A percentile compares a stretch with the other conserved stretches of the same genome.
Evolutionary conservation across 2,329 filamentous ascomycete species (phyloP).

Genomic region (Alternaria brassicae): DNA sequence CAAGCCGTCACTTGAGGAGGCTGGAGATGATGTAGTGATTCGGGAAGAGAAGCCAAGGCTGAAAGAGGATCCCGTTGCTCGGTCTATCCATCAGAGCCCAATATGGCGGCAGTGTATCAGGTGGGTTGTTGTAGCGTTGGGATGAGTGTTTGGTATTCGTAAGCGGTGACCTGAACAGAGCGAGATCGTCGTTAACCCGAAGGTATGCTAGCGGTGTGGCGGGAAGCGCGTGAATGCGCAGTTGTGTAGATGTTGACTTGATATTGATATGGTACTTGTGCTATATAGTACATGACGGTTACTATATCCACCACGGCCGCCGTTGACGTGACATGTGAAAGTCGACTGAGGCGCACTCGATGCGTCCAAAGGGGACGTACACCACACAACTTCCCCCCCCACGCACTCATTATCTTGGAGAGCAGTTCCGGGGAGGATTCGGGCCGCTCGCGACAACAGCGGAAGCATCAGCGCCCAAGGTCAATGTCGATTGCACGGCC

Average conservation of each 20-base stretch:
- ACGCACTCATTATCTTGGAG: neutral
- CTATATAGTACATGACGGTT: neutral
- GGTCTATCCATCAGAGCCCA: conserved; percentile 1
- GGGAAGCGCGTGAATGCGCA: neutral
- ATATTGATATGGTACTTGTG: neutral
- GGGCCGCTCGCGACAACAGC: conserved; percentile 5
- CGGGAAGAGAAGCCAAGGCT: neutral
- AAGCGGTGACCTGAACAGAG: conserved; percentile 3
- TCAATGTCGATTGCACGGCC: neutral
- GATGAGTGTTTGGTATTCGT: neutral
- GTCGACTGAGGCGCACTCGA: neutral
- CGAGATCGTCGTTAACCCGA: conserved; percentile 1
- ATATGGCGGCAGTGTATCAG: conserved; percentile 1
- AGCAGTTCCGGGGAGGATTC: conserved; percentile 8
- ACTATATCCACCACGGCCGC: neutral
- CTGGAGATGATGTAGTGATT: neutral
- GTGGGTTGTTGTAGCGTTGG: neutral
- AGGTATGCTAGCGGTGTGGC: neutral
- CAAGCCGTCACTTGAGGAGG: neutral
- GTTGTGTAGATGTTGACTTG: neutral
- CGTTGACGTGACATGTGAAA: neutral
- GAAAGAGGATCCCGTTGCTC: neutral
- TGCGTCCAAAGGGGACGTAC: neutral
- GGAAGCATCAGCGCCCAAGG: conserved; percentile 13
- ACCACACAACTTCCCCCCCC: neutral